phyloP scores from a whole-genome alignment of 192 early-diverging fungal species.

The Funneliformis mosseae region DNA sequence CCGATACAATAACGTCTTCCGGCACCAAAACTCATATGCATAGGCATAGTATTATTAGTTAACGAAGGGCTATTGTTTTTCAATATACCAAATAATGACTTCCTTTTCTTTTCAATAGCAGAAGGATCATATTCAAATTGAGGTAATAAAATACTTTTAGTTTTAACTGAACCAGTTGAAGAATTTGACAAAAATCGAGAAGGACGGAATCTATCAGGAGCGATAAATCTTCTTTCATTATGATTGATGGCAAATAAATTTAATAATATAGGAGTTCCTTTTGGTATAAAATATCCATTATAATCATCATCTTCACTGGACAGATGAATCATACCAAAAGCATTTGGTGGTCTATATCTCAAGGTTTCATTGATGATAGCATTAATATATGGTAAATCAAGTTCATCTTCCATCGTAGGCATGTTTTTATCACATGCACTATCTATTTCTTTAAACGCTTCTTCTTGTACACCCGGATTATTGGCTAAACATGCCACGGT shows the following conservation, averaged over 20 bases:
- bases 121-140: neutral
- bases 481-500: slow-evolving; percentile 21
- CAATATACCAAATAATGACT: neutral
- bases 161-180: neutral
- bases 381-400: slow-evolving; percentile 37
- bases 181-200: slow-evolving; percentile 39
- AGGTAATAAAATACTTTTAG: neutral
- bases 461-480: slow-evolving; percentile 33
- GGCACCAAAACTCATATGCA: slow-evolving; percentile 28
- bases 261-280: slow-evolving; percentile 53
- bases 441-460: slow-evolving; percentile 27
- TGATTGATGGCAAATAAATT: slow-evolving; percentile 59
- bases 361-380: slow-evolving; percentile 44
- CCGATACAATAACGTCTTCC: slow-evolving; percentile 36
- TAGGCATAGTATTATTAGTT: neutral
- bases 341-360: slow-evolving; percentile 36
- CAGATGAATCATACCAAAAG: slow-evolving; percentile 41
- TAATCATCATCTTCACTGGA: slow-evolving; percentile 40
- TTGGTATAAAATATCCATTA: slow-evolving; percentile 52
- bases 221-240: slow-evolving; percentile 42
- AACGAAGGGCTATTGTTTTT: neutral
- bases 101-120: neutral
- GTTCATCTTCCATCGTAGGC: slow-evolving; percentile 10
- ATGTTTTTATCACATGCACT: neutral
- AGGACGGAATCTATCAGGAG: slow-evolving; percentile 54